phyloP scores from a whole-genome alignment of 208 protist species.

The Wallacemonas sp. region DNA sequence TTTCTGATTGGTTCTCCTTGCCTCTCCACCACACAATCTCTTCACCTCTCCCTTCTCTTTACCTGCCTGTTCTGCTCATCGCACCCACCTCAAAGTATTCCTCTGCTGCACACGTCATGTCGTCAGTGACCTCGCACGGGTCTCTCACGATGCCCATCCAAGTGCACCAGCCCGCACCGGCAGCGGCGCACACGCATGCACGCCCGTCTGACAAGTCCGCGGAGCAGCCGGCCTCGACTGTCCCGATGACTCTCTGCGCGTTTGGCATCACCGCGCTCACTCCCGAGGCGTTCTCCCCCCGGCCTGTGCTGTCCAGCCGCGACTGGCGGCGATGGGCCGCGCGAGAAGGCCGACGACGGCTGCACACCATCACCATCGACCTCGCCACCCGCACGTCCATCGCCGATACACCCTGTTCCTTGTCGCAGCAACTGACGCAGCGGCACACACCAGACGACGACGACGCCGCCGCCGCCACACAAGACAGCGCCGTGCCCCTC shows the following conservation, averaged over 20 bases:
- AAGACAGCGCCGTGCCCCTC: not conserved
- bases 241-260: not conserved
- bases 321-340: not conserved
- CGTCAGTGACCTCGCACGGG: not conserved
- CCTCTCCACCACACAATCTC: not conserved
- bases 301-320: not conserved
- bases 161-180: too few species aligned
- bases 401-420: not conserved
- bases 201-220: too few species aligned
- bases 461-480: too few species aligned
- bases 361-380: not conserved
- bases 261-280: not conserved
- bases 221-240: too few species aligned
- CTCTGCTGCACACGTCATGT: too few species aligned
- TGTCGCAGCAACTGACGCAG: too few species aligned
- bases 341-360: not conserved
- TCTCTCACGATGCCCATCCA: too few species aligned
- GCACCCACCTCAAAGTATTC: too few species aligned
- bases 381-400: not conserved
- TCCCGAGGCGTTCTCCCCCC: not conserved
- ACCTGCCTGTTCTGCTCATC: not conserved
- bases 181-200: too few species aligned
- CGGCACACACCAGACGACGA: too few species aligned
- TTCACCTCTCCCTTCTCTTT: not conserved
- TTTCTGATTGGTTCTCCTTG: not conserved